Percentiles rank a stretch among this genome's conserved stretches.
Evolutionary conservation across 306 rosid species (phyloP).

Genomic region (Sicyos baderoa): DNA sequence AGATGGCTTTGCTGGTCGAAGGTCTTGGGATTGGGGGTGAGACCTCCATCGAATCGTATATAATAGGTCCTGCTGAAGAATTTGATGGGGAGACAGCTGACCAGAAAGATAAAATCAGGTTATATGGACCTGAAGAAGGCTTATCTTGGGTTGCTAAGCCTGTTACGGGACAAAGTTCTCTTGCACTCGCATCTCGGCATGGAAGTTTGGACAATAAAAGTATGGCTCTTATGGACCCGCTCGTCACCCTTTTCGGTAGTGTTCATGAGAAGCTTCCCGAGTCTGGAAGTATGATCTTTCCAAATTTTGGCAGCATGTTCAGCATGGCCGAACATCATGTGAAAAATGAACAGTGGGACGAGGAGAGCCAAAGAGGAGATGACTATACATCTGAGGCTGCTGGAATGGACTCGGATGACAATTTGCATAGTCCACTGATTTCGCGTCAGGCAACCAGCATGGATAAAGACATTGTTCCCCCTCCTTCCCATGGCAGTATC

Average conservation of each 20-base stretch:
- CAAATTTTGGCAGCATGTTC: constrained; percentile 79
- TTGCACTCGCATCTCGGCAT: constrained; percentile 71
- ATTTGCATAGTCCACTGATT: constrained; percentile 75
- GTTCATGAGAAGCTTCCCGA: constrained; percentile 65
- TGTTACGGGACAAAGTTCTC: constrained; percentile 61
- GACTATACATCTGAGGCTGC: constrained; percentile 51
- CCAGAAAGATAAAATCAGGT: constrained; percentile 54
- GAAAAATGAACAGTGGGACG: constrained; percentile 65
- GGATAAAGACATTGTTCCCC: constrained; percentile 64
- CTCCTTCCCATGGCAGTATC: constrained; percentile 63
- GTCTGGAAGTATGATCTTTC: constrained; percentile 57
- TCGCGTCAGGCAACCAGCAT: constrained; percentile 80
- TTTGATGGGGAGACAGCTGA: constrained; percentile 32
- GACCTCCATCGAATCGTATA: constrained; percentile 61
- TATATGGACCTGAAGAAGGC: constrained; percentile 77
- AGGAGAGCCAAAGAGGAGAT: constrained; percentile 74
- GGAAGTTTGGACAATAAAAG: constrained; percentile 68
- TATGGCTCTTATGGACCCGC: constrained; percentile 65
- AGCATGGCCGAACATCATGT: constrained; percentile 55
- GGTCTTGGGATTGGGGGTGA: constrained; percentile 82
- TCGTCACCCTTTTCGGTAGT: constrained; percentile 69
- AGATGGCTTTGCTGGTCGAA: constrained; percentile 76
- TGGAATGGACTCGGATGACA: constrained; percentile 69
- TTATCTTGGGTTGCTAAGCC: constrained; percentile 90
- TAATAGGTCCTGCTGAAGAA: constrained; percentile 65